Percentiles rank a stretch among this genome's conserved stretches.
Evolutionary conservation across 169 alveolate genomes (phyloP).

Genomic region (Perkinsus olseni): DNA sequence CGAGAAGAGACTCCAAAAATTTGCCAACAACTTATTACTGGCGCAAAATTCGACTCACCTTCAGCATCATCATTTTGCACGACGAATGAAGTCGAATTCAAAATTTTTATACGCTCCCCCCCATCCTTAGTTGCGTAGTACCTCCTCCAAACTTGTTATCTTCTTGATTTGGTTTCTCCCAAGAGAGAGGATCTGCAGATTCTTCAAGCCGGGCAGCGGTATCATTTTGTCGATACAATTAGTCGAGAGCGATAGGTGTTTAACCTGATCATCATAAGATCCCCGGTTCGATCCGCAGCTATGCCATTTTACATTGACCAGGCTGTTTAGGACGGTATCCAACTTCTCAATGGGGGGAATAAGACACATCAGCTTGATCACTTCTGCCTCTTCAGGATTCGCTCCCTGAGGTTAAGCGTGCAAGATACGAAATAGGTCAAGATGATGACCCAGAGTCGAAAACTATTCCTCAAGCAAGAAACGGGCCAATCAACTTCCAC

Average conservation of each 20-base stretch:
- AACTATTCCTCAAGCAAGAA: too few species aligned
- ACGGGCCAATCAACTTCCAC: too few species aligned
- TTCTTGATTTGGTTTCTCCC: constrained; percentile 71
- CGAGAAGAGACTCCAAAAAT: too few species aligned
- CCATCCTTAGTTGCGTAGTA: too few species aligned
- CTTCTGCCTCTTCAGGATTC: constrained; percentile 54
- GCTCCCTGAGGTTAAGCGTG: constrained; percentile 17
- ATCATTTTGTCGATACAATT: constrained; percentile 72
- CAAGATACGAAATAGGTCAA: not conserved
- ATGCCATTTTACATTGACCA: constrained; percentile 38
- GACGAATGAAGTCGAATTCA: too few species aligned
- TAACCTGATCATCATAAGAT: constrained; percentile 1
- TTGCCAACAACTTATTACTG: too few species aligned
- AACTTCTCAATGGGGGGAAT: constrained; percentile 69
- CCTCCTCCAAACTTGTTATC: constrained; percentile 68
- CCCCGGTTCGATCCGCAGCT: not conserved
- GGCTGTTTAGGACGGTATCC: constrained; percentile 60
- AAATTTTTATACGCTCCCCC: too few species aligned
- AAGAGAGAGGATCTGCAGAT: constrained; percentile 62
- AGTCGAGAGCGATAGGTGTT: constrained; percentile 65
- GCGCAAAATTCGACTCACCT: too few species aligned
- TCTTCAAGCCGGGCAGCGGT: constrained; percentile 54
- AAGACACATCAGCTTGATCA: constrained; percentile 40
- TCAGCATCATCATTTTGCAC: too few species aligned
- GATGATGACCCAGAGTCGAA: too few species aligned